These are phyloP conservation scores for Barbatosphaeria neglecta DNA, from an alignment of 495 filamentous ascomycete genomes.

Conservation along the genomic window DNA sequence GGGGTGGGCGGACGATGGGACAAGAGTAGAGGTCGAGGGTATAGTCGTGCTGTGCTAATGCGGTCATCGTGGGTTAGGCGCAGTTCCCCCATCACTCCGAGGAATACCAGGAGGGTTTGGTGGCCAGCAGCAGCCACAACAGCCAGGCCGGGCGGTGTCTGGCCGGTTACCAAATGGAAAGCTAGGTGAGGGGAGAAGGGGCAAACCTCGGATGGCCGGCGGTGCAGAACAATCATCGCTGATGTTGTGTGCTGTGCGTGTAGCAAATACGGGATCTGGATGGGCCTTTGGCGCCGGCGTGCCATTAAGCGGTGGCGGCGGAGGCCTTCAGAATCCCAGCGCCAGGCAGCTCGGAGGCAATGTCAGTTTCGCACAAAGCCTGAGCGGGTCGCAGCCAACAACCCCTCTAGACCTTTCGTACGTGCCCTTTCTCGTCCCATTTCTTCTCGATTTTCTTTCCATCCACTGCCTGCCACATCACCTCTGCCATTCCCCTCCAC, in stretches of 20 bases:
- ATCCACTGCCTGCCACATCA: background rate
- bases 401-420: constrained; percentile 73
- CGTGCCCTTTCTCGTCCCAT: constrained; percentile 31
- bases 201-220: no score
- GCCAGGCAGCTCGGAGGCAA: constrained; percentile 47
- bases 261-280: constrained; percentile 52
- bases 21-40: background rate
- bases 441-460: background rate
- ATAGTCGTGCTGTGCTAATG: background rate
- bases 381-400: constrained; percentile 63
- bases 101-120: constrained; percentile 58
- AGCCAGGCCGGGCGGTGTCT: constrained; percentile 52
- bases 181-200: constrained; percentile 43
- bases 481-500: background rate
- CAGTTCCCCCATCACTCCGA: constrained; percentile 57
- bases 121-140: constrained; percentile 49
- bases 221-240: constrained; percentile 19
- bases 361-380: constrained; percentile 72
- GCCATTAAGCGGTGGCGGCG: constrained; percentile 57
- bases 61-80: constrained; percentile 29
- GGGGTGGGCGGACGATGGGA: background rate
- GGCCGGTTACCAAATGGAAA: constrained; percentile 65
- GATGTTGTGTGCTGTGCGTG: constrained; percentile 11
- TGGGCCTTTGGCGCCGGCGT: constrained; percentile 61
- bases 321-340: constrained; percentile 29